Evolutionary conservation across 176 grass and related monocot genomes (phyloP).

Genomic region (Aegilops sharonensis): DNA sequence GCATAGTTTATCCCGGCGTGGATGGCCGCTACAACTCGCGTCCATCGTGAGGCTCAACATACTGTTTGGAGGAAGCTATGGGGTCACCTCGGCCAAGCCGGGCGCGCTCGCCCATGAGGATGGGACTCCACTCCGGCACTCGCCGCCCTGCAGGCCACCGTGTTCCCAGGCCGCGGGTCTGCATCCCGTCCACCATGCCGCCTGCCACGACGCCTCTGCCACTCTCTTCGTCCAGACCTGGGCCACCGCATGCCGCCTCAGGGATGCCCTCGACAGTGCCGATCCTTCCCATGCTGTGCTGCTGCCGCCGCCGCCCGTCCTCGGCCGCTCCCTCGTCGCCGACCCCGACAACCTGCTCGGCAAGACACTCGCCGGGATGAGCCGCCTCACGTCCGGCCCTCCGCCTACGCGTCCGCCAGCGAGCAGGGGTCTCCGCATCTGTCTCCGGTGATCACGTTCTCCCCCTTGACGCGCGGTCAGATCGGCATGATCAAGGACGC

Average conservation of each 20-base stretch:
- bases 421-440: background rate
- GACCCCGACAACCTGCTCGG: constrained; percentile 39
- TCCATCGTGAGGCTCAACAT: no score
- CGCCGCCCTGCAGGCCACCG: background rate
- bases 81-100: no score
- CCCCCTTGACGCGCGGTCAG: background rate
- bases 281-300: no score
- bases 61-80: no score
- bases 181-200: background rate
- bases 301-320: background rate
- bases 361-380: constrained; percentile 42
- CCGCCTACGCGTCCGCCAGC: background rate
- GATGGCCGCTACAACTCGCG: no score
- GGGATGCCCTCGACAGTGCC: background rate
- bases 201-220: background rate
- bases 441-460: background rate
- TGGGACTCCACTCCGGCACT: background rate
- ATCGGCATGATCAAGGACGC: background rate
- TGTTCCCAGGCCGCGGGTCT: background rate
- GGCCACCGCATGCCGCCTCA: constrained; percentile 29
- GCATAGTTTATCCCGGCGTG: background rate
- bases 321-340: constrained; percentile 24
- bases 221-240: constrained; percentile 48
- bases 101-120: no score
- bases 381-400: constrained; percentile 1